Evolutionary conservation across 1,284 basidiomycete species (phyloP).

Genomic region (Sporisorium graminicola): DNA sequence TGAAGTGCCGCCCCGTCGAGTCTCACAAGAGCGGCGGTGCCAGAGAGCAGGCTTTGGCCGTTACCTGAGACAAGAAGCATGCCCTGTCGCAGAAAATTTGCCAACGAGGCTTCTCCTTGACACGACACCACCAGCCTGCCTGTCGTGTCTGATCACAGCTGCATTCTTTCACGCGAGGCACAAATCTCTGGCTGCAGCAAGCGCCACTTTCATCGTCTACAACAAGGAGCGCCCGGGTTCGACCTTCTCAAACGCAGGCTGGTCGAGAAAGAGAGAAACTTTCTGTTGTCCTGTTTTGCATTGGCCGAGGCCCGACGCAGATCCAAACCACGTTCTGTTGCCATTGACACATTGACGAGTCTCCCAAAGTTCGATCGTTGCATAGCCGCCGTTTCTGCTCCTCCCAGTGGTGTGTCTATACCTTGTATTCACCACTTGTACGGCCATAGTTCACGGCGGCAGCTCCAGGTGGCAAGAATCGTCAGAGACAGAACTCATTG

Average conservation of each 20-base stretch:
- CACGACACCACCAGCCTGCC: too few species aligned
- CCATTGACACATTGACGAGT: not conserved
- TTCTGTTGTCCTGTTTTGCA: constrained; percentile 1
- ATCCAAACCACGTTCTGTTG: constrained; percentile 13
- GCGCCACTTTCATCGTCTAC: not conserved
- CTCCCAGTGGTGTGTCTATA: too few species aligned
- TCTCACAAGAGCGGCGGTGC: too few species aligned
- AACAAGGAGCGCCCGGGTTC: too few species aligned
- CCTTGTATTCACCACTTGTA: too few species aligned
- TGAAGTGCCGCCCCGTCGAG: too few species aligned
- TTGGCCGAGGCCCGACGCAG: constrained; percentile 1
- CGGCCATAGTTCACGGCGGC: too few species aligned
- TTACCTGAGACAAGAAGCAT: constrained; percentile 2
- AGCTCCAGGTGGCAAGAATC: too few species aligned
- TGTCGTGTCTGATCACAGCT: too few species aligned
- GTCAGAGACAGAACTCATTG: too few species aligned
- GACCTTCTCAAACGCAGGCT: too few species aligned
- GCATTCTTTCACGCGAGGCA: not conserved
- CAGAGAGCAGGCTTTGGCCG: too few species aligned
- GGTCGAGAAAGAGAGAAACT: not conserved
- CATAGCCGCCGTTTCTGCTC: not conserved
- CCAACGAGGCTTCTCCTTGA: not conserved
- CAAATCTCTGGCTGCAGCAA: not conserved
- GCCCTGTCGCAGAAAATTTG: not conserved
- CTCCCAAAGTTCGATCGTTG: not conserved